Base-by-base conservation (phyloP, 2,329 filamentous ascomycete species). In the Colletotrichum destructivum region DNA sequence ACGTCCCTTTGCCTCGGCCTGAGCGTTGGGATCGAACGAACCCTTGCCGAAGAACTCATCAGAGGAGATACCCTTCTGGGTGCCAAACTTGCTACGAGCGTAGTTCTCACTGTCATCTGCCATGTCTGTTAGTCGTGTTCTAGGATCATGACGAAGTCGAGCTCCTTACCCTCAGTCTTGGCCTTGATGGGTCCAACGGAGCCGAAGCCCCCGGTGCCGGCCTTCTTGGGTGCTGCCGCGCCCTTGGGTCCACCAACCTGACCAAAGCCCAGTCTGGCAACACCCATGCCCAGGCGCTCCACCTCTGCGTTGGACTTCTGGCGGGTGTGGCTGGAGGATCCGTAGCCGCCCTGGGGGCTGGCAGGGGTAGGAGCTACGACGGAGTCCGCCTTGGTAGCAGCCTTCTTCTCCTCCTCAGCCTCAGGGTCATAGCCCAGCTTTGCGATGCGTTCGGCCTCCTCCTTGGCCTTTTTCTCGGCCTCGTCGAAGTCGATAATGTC, bases 1-100 rank as follows among this genome's bases (percentile, higher is more conserved):
- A 51, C 96, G 91, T 31, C 88, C 87, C 86, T 97, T 97, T 77
- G 96, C 96, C 84, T 98, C 96, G 62, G 91, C 87, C 79, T 96
- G 93, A 11, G 92, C 90, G 66, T 87, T 88, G 47, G 95, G 91
- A 80, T 99, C 95, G 82, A 92, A 98, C 66, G 89, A 85, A 64
- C 95, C 94, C 81, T 96, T 96, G 78, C 96, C 95, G 80, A 99
- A 99, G 88, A 97, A 99, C 81, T 99, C 96, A 81, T 99, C 96
- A 0, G 95, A 98, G 0, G 95, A 98, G 76, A 99, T 99, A 76
- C 94, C 94, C 87, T 98, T 98, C 82, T 99, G 96, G 54, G 83
- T 84, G 72, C 95, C 96, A 78, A 99, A 99, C 82, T 98, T 98
- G 79, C 89, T 86, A 77, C 94, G 93, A 7, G 95, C 94, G 79